These are phyloP conservation scores for Citrullus mucosospermus DNA, from an alignment of 306 rosid species.

Conservation along the genomic window DNA sequence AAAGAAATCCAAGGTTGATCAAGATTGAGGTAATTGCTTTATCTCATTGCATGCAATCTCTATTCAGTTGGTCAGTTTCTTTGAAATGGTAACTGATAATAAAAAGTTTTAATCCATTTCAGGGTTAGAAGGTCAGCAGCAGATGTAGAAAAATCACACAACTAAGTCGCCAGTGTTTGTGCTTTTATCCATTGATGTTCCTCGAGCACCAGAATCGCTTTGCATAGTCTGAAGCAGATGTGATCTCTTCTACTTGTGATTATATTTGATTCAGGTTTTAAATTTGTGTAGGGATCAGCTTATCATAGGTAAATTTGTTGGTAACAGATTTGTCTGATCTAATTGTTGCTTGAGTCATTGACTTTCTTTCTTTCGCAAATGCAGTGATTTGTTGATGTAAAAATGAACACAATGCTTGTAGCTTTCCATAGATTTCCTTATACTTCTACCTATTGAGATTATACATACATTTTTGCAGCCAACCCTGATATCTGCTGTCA, in stretches of 20 bases:
- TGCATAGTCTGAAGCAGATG: background rate
- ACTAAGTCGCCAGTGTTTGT: too few species aligned
- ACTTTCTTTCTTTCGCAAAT: background rate
- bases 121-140: background rate
- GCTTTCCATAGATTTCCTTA: background rate
- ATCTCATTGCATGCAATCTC: background rate
- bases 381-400: background rate
- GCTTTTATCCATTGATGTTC: background rate
- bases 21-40: constrained; percentile 23
- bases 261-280: background rate
- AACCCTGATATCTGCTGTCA: background rate
- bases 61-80: background rate
- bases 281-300: background rate
- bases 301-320: background rate
- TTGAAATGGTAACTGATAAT: background rate
- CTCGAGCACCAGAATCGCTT: background rate
- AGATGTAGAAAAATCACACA: background rate
- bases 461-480: background rate
- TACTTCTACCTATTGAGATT: background rate
- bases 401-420: background rate
- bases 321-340: background rate
- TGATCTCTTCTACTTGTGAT: background rate
- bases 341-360: background rate
- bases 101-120: background rate
- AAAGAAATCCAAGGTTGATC: constrained; percentile 27